Evolutionary conservation across 352 stramenopile species (phyloP).

Genomic region (Phytophthora ramorum): DNA sequence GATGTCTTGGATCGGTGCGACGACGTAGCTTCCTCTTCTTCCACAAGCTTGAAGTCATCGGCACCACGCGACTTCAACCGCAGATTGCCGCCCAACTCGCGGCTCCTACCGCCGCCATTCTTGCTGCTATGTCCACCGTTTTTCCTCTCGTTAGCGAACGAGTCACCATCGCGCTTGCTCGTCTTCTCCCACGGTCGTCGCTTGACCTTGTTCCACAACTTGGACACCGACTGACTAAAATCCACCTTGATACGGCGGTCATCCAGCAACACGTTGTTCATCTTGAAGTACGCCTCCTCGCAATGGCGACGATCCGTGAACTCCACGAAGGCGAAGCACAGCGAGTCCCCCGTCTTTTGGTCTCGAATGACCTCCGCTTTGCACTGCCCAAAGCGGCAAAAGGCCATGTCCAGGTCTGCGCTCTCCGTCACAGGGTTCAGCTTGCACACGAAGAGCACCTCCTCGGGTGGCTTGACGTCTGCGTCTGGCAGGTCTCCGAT

Average conservation of each 20-base stretch:
- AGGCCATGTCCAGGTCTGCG: constrained; percentile 95
- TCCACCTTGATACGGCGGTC: constrained; percentile 96
- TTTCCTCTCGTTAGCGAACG: constrained; percentile 46
- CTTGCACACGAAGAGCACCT: constrained; percentile 99
- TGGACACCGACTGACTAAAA: constrained; percentile 98
- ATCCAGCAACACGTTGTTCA: constrained; percentile 99
- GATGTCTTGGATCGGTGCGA: constrained; percentile 18
- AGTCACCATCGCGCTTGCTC: constrained; percentile 60
- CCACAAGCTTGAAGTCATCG: constrained; percentile 56
- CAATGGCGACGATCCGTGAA: constrained; percentile 96
- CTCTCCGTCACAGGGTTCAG: constrained; percentile 95
- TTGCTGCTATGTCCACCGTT: constrained; percentile 15
- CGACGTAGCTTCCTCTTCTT: constrained; percentile 41
- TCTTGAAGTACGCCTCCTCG: constrained; percentile 99
- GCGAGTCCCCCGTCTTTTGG: constrained; percentile 96
- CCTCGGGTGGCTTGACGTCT: constrained; percentile 97
- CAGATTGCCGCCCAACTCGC: constrained; percentile 46
- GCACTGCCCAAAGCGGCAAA: constrained; percentile 90
- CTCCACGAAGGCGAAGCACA: constrained; percentile 99
- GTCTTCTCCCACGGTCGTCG: constrained; percentile 68
- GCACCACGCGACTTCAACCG: constrained; percentile 46
- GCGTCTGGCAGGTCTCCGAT: constrained; percentile 98
- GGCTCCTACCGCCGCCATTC: constrained; percentile 20
- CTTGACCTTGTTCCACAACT: constrained; percentile 96
- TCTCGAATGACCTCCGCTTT: constrained; percentile 97